Percentiles rank a stretch among this genome's conserved stretches.
These are phyloP conservation scores for Citrullus mucosospermus DNA, from an alignment of 306 rosid genomes.

Conservation along the genomic window DNA sequence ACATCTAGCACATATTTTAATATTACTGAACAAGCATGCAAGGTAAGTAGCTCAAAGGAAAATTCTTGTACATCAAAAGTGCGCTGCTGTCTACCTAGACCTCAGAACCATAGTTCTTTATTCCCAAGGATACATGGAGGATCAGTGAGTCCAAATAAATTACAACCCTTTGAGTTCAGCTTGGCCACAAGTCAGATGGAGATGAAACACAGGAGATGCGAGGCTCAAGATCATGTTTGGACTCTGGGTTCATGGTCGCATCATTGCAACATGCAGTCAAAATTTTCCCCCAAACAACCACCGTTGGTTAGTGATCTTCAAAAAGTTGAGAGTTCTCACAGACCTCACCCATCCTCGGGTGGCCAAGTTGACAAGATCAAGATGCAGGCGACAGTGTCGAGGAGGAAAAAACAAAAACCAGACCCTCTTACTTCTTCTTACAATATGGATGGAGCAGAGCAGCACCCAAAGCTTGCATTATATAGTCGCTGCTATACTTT, in stretches of 20 bases:
- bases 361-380: conserved; percentile 24
- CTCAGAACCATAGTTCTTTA: background rate
- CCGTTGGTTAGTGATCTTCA: conserved; percentile 10
- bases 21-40: background rate
- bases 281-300: conserved; percentile 14
- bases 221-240: conserved; percentile 20
- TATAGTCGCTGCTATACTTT: conserved; percentile 17
- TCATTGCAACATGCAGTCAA: conserved; percentile 11
- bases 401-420: conserved; percentile 29
- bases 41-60: background rate
- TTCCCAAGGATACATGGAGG: background rate
- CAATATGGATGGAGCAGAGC: conserved; percentile 17
- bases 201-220: conserved; percentile 31
- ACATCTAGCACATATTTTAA: background rate
- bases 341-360: conserved; percentile 24
- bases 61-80: background rate
- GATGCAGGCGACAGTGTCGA: conserved; percentile 15
- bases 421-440: conserved; percentile 16
- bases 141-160: background rate
- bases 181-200: conserved; percentile 8
- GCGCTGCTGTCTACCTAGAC: background rate
- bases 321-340: conserved; percentile 16
- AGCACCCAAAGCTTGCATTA: conserved; percentile 13
- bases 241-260: conserved; percentile 22
- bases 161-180: conserved; percentile 9